A percentile compares a stretch with the other conserved stretches of the same genome.
phyloP scores from a whole-genome alignment of 441 rosid genomes.

The Pelargonium myrrhifolium region DNA sequence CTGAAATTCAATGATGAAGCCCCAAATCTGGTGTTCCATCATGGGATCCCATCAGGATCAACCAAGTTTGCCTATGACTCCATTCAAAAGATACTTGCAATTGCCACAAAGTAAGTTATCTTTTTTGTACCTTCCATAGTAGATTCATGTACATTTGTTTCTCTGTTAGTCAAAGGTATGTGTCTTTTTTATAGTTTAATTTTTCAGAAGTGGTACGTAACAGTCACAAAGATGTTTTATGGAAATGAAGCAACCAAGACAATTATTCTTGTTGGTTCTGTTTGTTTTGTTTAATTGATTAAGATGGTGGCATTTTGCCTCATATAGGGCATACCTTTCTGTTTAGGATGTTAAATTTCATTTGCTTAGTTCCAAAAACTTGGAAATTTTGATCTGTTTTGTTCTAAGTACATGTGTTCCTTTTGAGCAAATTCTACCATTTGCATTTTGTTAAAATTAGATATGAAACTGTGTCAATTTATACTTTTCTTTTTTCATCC shows the following conservation, averaged over 20 bases:
- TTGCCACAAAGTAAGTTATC: slow-evolving; percentile 54
- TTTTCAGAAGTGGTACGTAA: background rate
- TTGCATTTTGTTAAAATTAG: background rate
- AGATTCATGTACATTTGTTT: background rate
- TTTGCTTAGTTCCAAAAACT: background rate
- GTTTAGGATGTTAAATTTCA: background rate
- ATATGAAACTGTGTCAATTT: background rate
- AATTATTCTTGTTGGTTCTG: background rate
- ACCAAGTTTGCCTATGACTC: slow-evolving; percentile 63
- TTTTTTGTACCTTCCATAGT: background rate
- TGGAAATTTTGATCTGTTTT: background rate
- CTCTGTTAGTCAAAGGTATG: background rate
- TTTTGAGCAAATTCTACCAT: background rate
- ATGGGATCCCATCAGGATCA: slow-evolving; percentile 80
- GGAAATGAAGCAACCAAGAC: background rate
- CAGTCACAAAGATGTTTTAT: background rate
- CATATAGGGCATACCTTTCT: background rate
- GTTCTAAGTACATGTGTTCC: background rate
- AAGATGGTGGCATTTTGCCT: background rate
- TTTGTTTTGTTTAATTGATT: slow-evolving; percentile 4
- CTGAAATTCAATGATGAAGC: slow-evolving; percentile 62
- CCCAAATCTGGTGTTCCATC: slow-evolving; percentile 63
- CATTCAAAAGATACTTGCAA: slow-evolving; percentile 60
- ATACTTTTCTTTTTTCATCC: background rate
- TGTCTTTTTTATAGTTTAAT: background rate